phyloP scores from a whole-genome alignment of 2,329 filamentous ascomycete genomes.

The Trichophyton verrucosum region DNA sequence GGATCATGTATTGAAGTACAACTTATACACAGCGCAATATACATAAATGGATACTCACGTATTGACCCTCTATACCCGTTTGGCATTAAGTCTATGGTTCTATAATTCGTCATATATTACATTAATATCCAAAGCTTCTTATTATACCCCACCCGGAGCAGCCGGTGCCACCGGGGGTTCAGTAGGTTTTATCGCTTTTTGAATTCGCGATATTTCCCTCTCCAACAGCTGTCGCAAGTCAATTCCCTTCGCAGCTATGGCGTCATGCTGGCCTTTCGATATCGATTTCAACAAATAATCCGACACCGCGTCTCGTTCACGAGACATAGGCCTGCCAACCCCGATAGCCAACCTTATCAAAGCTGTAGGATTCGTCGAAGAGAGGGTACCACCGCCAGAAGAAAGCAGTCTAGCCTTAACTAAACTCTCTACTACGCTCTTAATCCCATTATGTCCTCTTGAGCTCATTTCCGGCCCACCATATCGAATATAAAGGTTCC shows the following conservation, averaged over 20 bases:
- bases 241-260: conserved; percentile 38
- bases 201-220: conserved; percentile 9
- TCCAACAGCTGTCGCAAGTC: conserved; percentile 42
- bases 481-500: conserved; percentile 51
- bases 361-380: conserved; percentile 27
- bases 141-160: neutral
- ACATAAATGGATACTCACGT: neutral
- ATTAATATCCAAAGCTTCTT: neutral
- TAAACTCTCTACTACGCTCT: conserved; percentile 49
- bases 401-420: conserved; percentile 27
- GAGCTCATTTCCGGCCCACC: conserved; percentile 48
- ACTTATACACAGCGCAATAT: neutral
- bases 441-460: conserved; percentile 63
- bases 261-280: conserved; percentile 38
- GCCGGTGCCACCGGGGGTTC: neutral
- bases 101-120: neutral
- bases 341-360: conserved; percentile 61
- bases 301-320: conserved; percentile 56
- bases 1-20: neutral
- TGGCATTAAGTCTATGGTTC: neutral
- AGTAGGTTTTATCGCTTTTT: neutral
- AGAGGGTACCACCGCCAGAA: conserved; percentile 34
- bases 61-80: neutral
- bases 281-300: conserved; percentile 66
- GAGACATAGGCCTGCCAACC: conserved; percentile 66